Evolutionary conservation across 208 protist genomes (phyloP), one percentile per base, ranked within the genome.

Genomic region (Acanthamoeba royreba): DNA sequence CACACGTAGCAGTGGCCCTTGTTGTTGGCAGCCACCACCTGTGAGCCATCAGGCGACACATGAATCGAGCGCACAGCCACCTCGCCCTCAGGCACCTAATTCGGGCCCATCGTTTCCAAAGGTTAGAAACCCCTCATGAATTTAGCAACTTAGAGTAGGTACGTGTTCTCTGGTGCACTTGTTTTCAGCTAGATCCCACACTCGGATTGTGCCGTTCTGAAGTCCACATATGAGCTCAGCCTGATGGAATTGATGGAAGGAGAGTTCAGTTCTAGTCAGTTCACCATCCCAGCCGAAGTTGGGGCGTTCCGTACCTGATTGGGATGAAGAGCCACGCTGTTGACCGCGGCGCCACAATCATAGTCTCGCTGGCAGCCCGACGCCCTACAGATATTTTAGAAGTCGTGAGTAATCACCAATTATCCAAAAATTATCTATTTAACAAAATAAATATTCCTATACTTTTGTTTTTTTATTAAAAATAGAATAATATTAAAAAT

Each of bases 171-270:
- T 35, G 11, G 77, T 81, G 94, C 97, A 98, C 22, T 93, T 88
- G 85, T 98, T 97, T 8, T 94, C 93, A 0, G 88, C 93, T 28
- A 98, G 69, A 94, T 98, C 98, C 97, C 97, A 98, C 31, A 98
- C 92, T 25, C 95, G 92, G 28, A 98, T 93, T 25, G 86, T 94
- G n/a, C 97, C 97, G 53, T 94, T 95, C 49, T 98, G 96, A 63
- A 98, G 96, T 19, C 97, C 98, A n/a, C 94, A 95, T 19, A 98
- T 95, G 19, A 98, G 92, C 61, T 98, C 97, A 42, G 55, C 95
- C 93, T 97, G 49, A 28, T 8, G 52, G 17, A 72, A 5, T 42
- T 15, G 15, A 66, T n/a, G 33, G 8, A 38, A 53, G 53, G 11
- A 28, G n/a, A 77, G 35, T 17, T 61, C 25, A 61, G 17, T 61